Evolutionary conservation across 192 early-diverging fungal genomes (phyloP), one percentile per base, ranked within the genome.

Genomic region (Coemansia furcata): DNA sequence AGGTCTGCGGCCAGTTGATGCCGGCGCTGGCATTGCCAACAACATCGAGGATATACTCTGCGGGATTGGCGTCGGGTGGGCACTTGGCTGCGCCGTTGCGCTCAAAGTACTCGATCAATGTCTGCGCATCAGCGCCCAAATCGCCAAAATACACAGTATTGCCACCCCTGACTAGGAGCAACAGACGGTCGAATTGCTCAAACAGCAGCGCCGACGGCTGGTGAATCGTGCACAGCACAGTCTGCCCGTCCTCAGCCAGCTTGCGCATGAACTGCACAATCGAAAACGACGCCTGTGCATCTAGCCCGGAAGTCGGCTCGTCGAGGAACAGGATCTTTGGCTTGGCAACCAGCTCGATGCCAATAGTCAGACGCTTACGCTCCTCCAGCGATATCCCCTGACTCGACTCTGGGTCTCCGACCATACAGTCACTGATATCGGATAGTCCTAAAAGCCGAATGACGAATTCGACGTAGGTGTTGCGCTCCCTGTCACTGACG

Each of bases 11-110:
- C 93, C 93, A 95, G 63, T 91, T 87, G 30, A 86, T 74, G 23
- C 40, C 42, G 0, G 54, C 54, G 10, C 72, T 68, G 29, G 71
- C 67, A 30, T 39, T 67, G 11, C 91, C 91, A 54, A 92, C 90
- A 60, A 89, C 88, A 57, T 93, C 88, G 49, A 95, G 76, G 32
- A 93, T 92, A 73, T 93, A 95, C 74, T 95, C 93, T 38, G 93
- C 93, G 46, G 91, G 91, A 68, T 95, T 93, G 19, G 84, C 92
- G 6, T 76, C 72, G 6, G 86, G 80, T 15, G 86, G 80, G 64
- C 91, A 93, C 21, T 72, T 78, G 40, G 78, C 80, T 2, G 90
- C 92, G 64, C 93, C 93, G 54, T 91, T 85, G 38, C 69, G 69
- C 65, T 93, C 91, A 86, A 93, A 95, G 80, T 95, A 93, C 12